Percentiles rank a stretch among this genome's conserved stretches.
Conservation (phyloP, 257 asterid species). For the Scutellaria barbata region DNA sequence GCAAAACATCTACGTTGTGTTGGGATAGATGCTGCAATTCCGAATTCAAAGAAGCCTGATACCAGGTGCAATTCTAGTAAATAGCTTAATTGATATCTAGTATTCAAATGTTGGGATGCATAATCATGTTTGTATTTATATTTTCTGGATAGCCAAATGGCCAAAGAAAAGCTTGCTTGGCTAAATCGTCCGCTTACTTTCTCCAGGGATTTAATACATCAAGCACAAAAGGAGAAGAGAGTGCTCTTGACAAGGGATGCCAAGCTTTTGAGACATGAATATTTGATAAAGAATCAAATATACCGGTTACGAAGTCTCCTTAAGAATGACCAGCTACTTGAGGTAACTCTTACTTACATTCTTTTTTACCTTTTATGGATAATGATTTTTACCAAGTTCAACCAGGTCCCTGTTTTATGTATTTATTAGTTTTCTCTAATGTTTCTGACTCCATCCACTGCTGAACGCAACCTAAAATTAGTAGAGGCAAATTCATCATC, state of each 20-base stretch:
- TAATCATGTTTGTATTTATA: neutral
- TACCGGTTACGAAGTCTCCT: conserved; percentile 75
- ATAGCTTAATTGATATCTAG: conserved; percentile 17
- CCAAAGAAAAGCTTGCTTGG: conserved; percentile 2
- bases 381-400: neutral
- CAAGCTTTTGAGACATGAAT: conserved; percentile 79
- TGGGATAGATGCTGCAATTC: conserved; percentile 93
- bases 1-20: conserved; percentile 96
- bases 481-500: neutral
- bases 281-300: conserved; percentile 77
- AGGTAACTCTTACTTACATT: conserved; percentile 50
- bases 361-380: neutral
- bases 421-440: neutral
- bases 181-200: conserved; percentile 8
- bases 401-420: neutral
- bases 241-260: conserved; percentile 89
- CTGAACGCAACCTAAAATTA: no score
- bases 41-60: conserved; percentile 76
- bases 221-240: conserved; percentile 79
- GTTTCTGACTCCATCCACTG: neutral
- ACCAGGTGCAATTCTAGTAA: conserved; percentile 59
- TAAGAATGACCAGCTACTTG: conserved; percentile 82
- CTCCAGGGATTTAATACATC: conserved; percentile 79
- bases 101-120: conserved; percentile 11
- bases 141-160: conserved; percentile 5